Conservation (phyloP, 2,329 filamentous ascomycete species). For the Helminthosporium solani region DNA sequence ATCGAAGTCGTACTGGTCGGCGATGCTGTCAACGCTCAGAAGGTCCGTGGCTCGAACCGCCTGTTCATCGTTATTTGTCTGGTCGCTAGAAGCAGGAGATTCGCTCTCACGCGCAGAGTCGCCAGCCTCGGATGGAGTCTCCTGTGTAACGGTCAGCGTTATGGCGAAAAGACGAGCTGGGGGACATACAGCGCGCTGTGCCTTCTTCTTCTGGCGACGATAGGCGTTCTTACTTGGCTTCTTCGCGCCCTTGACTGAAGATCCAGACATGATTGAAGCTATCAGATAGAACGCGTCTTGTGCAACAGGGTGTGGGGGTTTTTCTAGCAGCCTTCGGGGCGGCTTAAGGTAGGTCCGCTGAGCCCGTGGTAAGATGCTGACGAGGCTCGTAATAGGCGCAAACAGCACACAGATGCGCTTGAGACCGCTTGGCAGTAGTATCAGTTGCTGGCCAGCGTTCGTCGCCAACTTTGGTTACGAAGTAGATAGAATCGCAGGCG, state of each 20-base stretch:
- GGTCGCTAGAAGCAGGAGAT: slow-evolving; percentile 35
- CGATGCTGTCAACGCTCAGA: slow-evolving; percentile 33
- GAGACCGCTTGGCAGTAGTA: too few relatives aligned
- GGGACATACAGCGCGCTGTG: slow-evolving; percentile 64
- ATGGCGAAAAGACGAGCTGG: slow-evolving; percentile 1
- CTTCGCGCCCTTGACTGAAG: slow-evolving; percentile 35
- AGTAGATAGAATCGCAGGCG: too few relatives aligned
- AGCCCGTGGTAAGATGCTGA: background rate
- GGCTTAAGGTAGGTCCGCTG: background rate
- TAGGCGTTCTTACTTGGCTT: slow-evolving; percentile 95
- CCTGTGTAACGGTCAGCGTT: slow-evolving; percentile 31
- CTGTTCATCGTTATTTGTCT: slow-evolving; percentile 37
- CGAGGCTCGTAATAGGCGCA: background rate
- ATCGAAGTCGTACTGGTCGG: slow-evolving; percentile 59
- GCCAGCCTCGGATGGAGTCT: slow-evolving; percentile 34
- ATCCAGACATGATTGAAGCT: slow-evolving; percentile 29
- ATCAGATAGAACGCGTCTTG: slow-evolving; percentile 4
- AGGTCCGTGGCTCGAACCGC: slow-evolving; percentile 51
- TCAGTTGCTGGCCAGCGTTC: too few relatives aligned
- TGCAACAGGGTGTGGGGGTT: background rate
- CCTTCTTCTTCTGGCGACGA: slow-evolving; percentile 91
- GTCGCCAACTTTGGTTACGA: too few relatives aligned
- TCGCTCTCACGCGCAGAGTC: slow-evolving; percentile 42
- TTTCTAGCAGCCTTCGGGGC: too few relatives aligned
- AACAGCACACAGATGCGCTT: background rate